A percentile compares a stretch with the other conserved stretches of the same genome.
These are phyloP conservation scores for Russula abietina DNA, from an alignment of 768 basidiomycete species.

Conservation along the genomic window DNA sequence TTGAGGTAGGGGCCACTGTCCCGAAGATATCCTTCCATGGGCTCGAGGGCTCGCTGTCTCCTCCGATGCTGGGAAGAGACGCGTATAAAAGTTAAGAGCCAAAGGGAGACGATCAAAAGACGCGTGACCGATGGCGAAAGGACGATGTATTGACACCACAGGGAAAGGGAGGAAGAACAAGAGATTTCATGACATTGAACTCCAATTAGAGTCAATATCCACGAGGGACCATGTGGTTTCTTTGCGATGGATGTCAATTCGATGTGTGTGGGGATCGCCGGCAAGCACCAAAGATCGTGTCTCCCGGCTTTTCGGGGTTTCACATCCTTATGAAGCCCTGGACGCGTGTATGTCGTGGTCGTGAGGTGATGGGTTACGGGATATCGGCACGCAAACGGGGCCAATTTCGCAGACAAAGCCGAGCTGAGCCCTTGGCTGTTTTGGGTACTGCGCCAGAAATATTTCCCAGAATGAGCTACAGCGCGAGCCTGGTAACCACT, in stretches of 20 bases:
- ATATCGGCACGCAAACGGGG: background rate
- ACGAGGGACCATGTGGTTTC: background rate
- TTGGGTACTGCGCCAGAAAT: too few species aligned
- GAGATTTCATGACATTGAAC: background rate
- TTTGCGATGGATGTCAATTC: background rate
- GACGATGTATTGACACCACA: background rate
- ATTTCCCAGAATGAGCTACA: background rate
- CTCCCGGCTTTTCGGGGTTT: too few species aligned
- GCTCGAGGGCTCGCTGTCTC: background rate
- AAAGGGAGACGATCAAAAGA: background rate
- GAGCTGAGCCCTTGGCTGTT: too few species aligned
- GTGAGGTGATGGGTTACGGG: background rate
- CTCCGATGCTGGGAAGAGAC: background rate
- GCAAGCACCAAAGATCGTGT: too few species aligned
- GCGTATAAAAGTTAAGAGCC: background rate
- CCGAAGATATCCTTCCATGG: conserved; percentile 11
- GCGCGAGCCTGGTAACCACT: background rate
- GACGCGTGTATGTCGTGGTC: background rate
- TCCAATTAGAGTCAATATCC: background rate
- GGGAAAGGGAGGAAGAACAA: background rate
- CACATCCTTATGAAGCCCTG: background rate
- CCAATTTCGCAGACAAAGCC: background rate
- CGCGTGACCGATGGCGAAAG: background rate
- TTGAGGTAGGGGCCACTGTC: background rate
- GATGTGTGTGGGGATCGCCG: background rate